phyloP scores from a whole-genome alignment of 192 early-diverging fungal genomes.

The Podila epicladia region DNA sequence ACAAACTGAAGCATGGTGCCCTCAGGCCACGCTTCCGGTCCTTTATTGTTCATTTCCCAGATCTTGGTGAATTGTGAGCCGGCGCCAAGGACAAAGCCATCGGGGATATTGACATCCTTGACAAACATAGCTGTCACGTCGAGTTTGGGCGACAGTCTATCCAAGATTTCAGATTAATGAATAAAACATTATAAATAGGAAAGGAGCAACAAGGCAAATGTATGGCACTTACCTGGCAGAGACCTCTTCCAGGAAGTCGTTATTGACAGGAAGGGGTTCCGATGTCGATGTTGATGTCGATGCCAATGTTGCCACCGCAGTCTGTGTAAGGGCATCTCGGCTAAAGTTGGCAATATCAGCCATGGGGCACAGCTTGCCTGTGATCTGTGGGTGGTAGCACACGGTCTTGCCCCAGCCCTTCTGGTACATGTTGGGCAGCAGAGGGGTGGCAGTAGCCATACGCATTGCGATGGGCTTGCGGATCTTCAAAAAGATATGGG shows the following conservation, averaged over 20 bases:
- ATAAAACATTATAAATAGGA: background rate
- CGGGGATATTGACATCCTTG: constrained; percentile 72
- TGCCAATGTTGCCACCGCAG: background rate
- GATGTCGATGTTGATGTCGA: background rate
- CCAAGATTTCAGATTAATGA: too few species aligned
- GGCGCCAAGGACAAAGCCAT: constrained; percentile 58
- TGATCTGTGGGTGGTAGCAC: constrained; percentile 6
- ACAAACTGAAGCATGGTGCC: constrained; percentile 63
- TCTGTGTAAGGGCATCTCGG: background rate
- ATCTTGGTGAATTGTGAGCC: constrained; percentile 68
- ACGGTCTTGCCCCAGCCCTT: constrained; percentile 30
- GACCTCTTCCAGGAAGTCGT: too few species aligned
- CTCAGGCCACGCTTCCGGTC: constrained; percentile 66
- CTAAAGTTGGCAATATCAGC: background rate
- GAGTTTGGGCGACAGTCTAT: background rate
- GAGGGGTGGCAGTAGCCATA: constrained; percentile 15
- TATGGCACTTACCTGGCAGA: too few species aligned
- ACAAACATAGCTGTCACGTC: constrained; percentile 53
- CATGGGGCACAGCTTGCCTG: constrained; percentile 12
- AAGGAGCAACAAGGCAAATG: background rate
- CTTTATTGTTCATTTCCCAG: constrained; percentile 73
- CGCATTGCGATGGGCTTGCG: constrained; percentile 46
- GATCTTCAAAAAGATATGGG: constrained; percentile 63
- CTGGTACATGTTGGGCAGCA: constrained; percentile 55
- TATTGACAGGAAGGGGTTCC: too few species aligned